Percentiles rank a stretch among this genome's conserved stretches.
phyloP scores from a whole-genome alignment of 148 eudicot genomes.

The Rhododendron kiyosumense region DNA sequence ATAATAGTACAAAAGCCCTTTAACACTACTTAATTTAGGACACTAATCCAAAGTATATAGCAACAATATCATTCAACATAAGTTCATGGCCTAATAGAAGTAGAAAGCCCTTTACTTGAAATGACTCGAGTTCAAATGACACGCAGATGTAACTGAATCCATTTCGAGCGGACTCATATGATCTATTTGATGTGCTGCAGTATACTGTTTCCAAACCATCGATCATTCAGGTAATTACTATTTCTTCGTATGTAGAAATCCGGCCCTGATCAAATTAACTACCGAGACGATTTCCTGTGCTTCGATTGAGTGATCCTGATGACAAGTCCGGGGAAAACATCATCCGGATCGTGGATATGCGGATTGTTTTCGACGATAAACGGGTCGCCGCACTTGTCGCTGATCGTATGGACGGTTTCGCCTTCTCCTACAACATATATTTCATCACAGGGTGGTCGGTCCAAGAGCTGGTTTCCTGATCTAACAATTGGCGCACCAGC shows the following conservation, averaged over 20 bases:
- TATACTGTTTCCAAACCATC: too few relatives aligned
- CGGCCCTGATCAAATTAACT: neutral
- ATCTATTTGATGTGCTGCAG: too few relatives aligned
- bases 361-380: conserved; percentile 47
- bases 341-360: conserved; percentile 43
- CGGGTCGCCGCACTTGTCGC: conserved; percentile 57
- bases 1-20: neutral
- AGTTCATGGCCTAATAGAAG: too few relatives aligned
- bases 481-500: neutral
- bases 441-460: conserved; percentile 38
- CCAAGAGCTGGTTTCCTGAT: neutral
- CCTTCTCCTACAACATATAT: conserved; percentile 58
- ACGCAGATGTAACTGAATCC: too few relatives aligned
- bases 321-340: conserved; percentile 48
- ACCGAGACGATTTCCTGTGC: neutral
- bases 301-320: conserved; percentile 30
- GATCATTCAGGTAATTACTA: too few relatives aligned
- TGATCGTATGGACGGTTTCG: conserved; percentile 49
- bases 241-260: too few relatives aligned
- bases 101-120: too few relatives aligned
- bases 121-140: too few relatives aligned
- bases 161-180: too few relatives aligned
- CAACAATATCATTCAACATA: neutral
- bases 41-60: neutral
- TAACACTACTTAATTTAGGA: neutral